Base-by-base conservation (phyloP, 2,329 filamentous ascomycete species). In the Aspergillus costaricaensis region DNA sequence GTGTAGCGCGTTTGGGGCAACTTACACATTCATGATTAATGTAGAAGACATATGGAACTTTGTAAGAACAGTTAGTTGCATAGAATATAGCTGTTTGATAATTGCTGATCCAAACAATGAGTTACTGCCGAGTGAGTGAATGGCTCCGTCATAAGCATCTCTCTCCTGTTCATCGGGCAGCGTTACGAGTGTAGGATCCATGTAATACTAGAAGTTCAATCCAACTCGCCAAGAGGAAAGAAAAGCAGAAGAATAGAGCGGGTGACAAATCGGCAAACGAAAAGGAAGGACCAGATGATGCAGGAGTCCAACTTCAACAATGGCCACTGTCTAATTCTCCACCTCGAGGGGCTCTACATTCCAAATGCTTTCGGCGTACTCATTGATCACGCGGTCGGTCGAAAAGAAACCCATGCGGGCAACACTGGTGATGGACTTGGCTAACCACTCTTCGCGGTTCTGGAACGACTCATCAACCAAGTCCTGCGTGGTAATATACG, bases 331-430 rank as follows among this genome's bases (percentile, higher is more conserved):
- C 52, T 57, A 71, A 30, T 78, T 72, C 66, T 77, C 76, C 21
- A 82, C 80, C 36, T 78, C 77, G 57, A 95, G 76, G 27, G 94
- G 93, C 82, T 98, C 94, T 41, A 96, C 83, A 73, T 98, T 98
- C 95, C 95, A 99, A 76, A 99, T 97, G 65, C 85, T 88, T 76
- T 99, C 94, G 0, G 95, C 95, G 79, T 99, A 99, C 83, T 97
- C 93, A 71, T 94, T 91, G 76, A 98, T 97, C 79, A 94, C 96
- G 41, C 94, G 86, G 76, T 98, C 94, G 65, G 90, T 94, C 68
- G 88, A 93, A 82, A 98, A 98, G 86, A 98, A 98, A 39, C 94
- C 95, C 95, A 99, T 99, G 43, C 93, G 84, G 6, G 92, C 85
- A 17, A 99, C 95, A 61, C 90, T 91, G 44, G 86, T 88, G 72